Conservation (phyloP, 768 basidiomycete genomes). For the Boletus vermiculosoides region DNA sequence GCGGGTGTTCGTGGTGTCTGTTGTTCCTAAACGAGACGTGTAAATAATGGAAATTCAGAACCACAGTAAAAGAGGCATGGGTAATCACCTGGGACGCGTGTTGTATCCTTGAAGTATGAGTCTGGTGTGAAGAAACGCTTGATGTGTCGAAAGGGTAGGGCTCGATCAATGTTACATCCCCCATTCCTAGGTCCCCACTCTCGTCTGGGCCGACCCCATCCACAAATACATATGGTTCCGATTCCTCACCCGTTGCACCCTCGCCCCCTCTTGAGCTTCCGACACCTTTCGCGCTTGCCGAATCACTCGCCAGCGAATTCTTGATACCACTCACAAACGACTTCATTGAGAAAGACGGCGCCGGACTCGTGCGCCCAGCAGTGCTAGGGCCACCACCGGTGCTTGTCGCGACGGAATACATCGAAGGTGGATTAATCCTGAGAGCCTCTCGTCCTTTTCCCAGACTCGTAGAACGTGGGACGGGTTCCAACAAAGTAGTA, state of each 20-base stretch:
- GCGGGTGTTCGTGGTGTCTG: conserved; percentile 17
- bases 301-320: conserved; percentile 17
- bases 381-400: neutral
- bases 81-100: conserved; percentile 16
- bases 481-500: conserved; percentile 18
- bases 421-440: conserved; percentile 13
- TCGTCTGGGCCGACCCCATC: conserved; percentile 15
- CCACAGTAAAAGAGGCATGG: neutral
- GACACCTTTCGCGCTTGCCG: conserved; percentile 4
- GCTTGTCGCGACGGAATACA: conserved; percentile 7
- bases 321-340: conserved; percentile 24
- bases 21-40: conserved; percentile 10
- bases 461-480: conserved; percentile 28
- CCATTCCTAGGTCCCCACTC: conserved; percentile 5
- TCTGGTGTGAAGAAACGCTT: conserved; percentile 24
- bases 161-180: conserved; percentile 21
- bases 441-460: conserved; percentile 6
- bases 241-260: conserved; percentile 8
- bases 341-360: conserved; percentile 24
- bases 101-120: conserved; percentile 8
- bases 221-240: conserved; percentile 30
- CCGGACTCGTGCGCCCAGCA: neutral
- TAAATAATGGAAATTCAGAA: neutral
- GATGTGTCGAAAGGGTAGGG: conserved; percentile 22
- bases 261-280: neutral